Base-by-base conservation (phyloP, 768 basidiomycete species). In the Serendipita sp. region DNA sequence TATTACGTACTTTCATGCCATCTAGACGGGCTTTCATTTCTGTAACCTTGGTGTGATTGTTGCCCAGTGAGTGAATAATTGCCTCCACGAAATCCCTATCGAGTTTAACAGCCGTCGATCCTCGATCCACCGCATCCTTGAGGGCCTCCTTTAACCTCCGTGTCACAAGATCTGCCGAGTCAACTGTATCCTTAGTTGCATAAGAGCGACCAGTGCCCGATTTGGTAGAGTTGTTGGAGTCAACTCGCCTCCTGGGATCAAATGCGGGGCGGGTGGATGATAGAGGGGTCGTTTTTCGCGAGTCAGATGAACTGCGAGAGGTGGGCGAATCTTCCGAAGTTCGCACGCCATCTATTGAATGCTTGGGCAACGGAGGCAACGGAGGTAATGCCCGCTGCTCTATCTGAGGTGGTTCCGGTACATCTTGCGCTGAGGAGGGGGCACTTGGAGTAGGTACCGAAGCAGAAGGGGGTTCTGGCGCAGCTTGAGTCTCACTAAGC, bases 1-100 rank as follows among this genome's bases (percentile, higher is more conserved):
- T n/a, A n/a, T 13, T 13, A 72, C 81, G 64, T 66, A 95, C 95
- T 82, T 93, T 90, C 71, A 89, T 83, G 9, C 86, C 85, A 70
- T 93, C 90, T 65, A 95, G 81, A 71, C 82, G 88, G 62, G 73
- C 78, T 70, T 86, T 90, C 68, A 96, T 74, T 50, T 82, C 79
- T 34, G 72, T 65, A 64, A 80, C 79, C 63, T 85, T 85, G 26
- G 77, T 75, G 69, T 81, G 81, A 60, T 81, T 77, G 28, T 81
- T 77, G 65, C 89, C 84, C 62, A 95, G 73, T 62, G 83, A 79
- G 26, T 72, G 72, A 50, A 94, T 69, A 20, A 93, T 80, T 11
- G 81, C 78, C 69, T 87, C 85, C 7, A 93, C 75, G 64, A 93
- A 81, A 38, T 72, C 78, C n/a, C 81, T 77, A 66, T 94, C 90